Percentiles rank a stretch among this genome's conserved stretches.
phyloP scores from a whole-genome alignment of 257 asterid species.

The Gentiana dahurica region DNA sequence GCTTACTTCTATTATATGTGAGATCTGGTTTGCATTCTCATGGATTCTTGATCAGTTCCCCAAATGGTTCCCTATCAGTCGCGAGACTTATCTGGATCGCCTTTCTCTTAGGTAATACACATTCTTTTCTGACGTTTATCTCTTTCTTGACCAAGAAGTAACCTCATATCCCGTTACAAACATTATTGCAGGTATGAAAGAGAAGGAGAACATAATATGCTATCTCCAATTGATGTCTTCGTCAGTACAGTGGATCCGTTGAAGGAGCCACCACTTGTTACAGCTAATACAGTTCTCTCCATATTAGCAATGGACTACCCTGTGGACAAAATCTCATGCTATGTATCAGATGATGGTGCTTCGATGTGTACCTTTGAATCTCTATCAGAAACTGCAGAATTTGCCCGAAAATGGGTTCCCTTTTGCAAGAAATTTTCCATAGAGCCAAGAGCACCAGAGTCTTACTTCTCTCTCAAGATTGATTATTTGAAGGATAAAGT shows the following conservation, averaged over 20 bases:
- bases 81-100: conserved; percentile 94
- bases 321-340: conserved; percentile 81
- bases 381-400: conserved; percentile 91
- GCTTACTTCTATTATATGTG: conserved; percentile 93
- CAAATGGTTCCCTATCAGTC: conserved; percentile 86
- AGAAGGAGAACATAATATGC: conserved; percentile 90
- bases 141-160: neutral
- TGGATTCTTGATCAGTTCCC: conserved; percentile 99
- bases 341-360: conserved; percentile 95
- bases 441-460: conserved; percentile 98
- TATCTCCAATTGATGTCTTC: conserved; percentile 72
- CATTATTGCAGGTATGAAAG: conserved; percentile 64
- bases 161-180: conserved; percentile 4
- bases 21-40: conserved; percentile 93
- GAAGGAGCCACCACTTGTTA: conserved; percentile 96
- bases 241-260: conserved; percentile 91
- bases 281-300: conserved; percentile 84
- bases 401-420: conserved; percentile 89
- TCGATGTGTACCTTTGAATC: conserved; percentile 95
- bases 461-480: conserved; percentile 81
- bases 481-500: conserved; percentile 91
- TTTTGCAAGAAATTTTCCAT: conserved; percentile 79
- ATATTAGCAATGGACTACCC: conserved; percentile 95
- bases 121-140: too few relatives aligned
- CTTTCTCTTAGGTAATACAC: conserved; percentile 67